Evolutionary conservation across 345 rosid genomes (phyloP).

Genomic region (Melastoma malabathricum): DNA sequence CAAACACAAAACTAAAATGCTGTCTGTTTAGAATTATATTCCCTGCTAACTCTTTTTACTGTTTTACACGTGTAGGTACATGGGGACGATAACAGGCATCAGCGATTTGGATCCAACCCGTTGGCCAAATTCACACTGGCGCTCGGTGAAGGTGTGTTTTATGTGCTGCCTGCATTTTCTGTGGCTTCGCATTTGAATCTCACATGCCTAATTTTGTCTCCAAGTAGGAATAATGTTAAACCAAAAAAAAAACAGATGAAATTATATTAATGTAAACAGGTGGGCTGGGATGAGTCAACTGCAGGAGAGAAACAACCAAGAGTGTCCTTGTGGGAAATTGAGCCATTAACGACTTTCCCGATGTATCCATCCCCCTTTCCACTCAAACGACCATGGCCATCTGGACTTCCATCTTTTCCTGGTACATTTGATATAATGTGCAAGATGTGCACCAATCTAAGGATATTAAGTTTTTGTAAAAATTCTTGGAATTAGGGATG

Average conservation of each 20-base stretch:
- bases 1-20: background rate
- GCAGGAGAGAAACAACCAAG: constrained; percentile 48
- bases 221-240: background rate
- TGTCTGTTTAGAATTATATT: too few species aligned
- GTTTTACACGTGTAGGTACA: constrained; percentile 27
- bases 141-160: constrained; percentile 39
- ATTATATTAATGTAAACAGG: constrained; percentile 14
- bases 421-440: constrained; percentile 12
- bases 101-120: constrained; percentile 55
- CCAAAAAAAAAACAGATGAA: background rate
- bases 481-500: too few species aligned
- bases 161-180: background rate
- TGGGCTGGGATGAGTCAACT: constrained; percentile 46
- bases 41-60: background rate
- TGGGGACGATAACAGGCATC: constrained; percentile 71
- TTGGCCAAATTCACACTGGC: constrained; percentile 74
- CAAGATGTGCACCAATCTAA: too few species aligned
- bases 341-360: constrained; percentile 36
- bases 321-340: constrained; percentile 44
- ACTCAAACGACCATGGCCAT: constrained; percentile 31
- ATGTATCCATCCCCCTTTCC: constrained; percentile 41
- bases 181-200: background rate
- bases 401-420: constrained; percentile 29
- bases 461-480: too few species aligned
- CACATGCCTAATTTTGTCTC: background rate